phyloP scores from a whole-genome alignment of 768 basidiomycete genomes.

The Psilocybe sp. region DNA sequence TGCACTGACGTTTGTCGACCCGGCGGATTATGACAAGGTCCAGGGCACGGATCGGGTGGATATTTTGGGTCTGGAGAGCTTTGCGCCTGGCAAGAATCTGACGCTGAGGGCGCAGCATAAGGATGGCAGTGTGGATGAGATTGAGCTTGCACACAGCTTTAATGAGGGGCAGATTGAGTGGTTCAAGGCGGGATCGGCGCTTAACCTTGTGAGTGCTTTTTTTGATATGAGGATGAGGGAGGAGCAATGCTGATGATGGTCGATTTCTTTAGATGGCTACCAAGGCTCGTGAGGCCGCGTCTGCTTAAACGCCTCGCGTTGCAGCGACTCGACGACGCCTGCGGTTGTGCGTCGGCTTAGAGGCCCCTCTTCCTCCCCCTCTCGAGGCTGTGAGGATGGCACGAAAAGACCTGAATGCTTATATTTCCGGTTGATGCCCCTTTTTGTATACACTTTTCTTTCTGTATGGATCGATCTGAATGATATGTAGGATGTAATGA shows the following conservation, averaged over 20 bases:
- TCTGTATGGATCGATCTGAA: too few species aligned
- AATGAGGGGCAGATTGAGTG: conserved; percentile 97
- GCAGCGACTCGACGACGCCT: too few species aligned
- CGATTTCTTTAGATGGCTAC: conserved; percentile 55
- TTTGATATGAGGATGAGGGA: conserved; percentile 1
- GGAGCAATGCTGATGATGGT: conserved; percentile 1
- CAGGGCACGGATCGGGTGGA: conserved; percentile 84
- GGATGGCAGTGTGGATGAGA: conserved; percentile 64
- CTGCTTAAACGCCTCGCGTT: conserved; percentile 11
- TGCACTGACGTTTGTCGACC: conserved; percentile 88
- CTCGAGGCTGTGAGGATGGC: too few species aligned
- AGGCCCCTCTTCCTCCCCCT: too few species aligned
- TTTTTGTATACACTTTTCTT: too few species aligned
- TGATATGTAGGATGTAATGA: too few species aligned
- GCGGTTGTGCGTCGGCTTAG: neutral
- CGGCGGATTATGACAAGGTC: conserved; percentile 93
- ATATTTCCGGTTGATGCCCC: conserved; percentile 3
- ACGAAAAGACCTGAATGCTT: neutral
- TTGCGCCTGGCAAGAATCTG: conserved; percentile 91
- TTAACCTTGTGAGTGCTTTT: conserved; percentile 67
- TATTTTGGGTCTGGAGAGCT: conserved; percentile 84
- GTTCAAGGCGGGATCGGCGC: conserved; percentile 97
- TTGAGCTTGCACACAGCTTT: conserved; percentile 87
- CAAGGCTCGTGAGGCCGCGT: conserved; percentile 43
- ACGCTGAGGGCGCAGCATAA: conserved; percentile 78